These are phyloP conservation scores for Larix kaempferi DNA, from an alignment of 75 land plant species.

Conservation along the genomic window DNA sequence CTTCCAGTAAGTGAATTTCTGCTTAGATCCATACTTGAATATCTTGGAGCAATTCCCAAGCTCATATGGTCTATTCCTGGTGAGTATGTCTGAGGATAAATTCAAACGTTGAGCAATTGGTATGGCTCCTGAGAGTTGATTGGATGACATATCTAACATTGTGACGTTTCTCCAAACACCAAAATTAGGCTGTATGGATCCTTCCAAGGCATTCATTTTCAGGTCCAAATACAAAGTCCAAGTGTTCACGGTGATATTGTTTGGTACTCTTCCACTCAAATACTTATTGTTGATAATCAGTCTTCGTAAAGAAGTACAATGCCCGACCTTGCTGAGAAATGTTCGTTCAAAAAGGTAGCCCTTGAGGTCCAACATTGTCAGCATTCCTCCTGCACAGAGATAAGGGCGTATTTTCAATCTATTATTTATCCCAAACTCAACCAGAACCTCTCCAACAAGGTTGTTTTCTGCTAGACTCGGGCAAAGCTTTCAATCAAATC, in stretches of 20 bases:
- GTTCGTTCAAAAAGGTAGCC: slow-evolving; percentile 35
- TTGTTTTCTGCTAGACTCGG: slow-evolving; percentile 32
- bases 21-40: no score
- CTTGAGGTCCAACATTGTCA: slow-evolving; percentile 28
- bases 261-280: slow-evolving; percentile 33
- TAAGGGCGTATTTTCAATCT: slow-evolving; percentile 22
- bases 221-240: slow-evolving; percentile 25
- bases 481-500: slow-evolving; percentile 16
- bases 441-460: slow-evolving; percentile 34
- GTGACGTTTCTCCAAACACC: no score
- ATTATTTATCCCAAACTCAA: slow-evolving; percentile 25
- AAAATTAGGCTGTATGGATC: no score
- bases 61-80: no score
- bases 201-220: no score
- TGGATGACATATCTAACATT: no score
- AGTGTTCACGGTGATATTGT: slow-evolving; percentile 15
- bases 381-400: slow-evolving; percentile 23
- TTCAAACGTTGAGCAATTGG: no score
- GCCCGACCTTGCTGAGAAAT: slow-evolving; percentile 35
- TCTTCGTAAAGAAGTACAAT: slow-evolving; percentile 31
- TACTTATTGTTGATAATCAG: slow-evolving; percentile 32
- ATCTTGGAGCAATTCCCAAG: no score
- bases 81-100: no score
- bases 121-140: no score
- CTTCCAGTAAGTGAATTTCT: no score